Evolutionary conservation across 345 rosid genomes (phyloP).

Genomic region (Salix dunnii): DNA sequence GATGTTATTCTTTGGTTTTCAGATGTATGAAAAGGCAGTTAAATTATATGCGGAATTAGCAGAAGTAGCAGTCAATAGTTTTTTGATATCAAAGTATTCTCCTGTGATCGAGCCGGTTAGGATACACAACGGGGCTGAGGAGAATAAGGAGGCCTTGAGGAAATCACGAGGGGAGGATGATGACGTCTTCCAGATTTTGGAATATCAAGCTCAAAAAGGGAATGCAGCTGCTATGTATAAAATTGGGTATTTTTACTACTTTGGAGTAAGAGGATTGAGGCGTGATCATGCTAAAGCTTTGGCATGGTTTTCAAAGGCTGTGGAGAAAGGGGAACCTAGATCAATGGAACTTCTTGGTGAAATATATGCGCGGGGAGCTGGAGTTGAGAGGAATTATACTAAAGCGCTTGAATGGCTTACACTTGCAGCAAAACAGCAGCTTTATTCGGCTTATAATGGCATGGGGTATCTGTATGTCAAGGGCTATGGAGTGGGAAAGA

Average conservation of each 20-base stretch:
- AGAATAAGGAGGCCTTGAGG: constrained; percentile 86
- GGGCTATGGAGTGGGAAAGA: constrained; percentile 94
- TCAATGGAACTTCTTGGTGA: constrained; percentile 98
- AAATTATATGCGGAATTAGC: constrained; percentile 81
- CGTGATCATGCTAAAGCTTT: constrained; percentile 88
- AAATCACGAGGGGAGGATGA: constrained; percentile 95
- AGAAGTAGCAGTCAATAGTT: constrained; percentile 85
- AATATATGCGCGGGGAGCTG: constrained; percentile 96
- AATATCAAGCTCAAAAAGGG: constrained; percentile 96
- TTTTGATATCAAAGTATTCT: constrained; percentile 83
- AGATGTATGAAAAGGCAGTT: constrained; percentile 90
- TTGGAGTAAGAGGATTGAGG: constrained; percentile 91
- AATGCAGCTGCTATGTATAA: constrained; percentile 85
- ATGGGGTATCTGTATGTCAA: constrained; percentile 94
- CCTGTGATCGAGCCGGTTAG: constrained; percentile 85
- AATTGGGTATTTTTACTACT: constrained; percentile 84
- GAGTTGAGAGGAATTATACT: constrained; percentile 94
- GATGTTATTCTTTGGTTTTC: constrained; percentile 15
- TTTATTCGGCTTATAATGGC: constrained; percentile 86
- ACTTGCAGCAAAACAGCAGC: constrained; percentile 76
- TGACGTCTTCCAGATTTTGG: constrained; percentile 94
- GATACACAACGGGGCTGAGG: constrained; percentile 92
- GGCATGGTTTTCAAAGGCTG: constrained; percentile 85
- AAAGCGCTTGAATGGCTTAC: constrained; percentile 90
- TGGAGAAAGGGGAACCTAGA: constrained; percentile 82